Evolutionary conservation across 1,284 basidiomycete genomes (phyloP).

Genomic region (Porodaedalea pini): DNA sequence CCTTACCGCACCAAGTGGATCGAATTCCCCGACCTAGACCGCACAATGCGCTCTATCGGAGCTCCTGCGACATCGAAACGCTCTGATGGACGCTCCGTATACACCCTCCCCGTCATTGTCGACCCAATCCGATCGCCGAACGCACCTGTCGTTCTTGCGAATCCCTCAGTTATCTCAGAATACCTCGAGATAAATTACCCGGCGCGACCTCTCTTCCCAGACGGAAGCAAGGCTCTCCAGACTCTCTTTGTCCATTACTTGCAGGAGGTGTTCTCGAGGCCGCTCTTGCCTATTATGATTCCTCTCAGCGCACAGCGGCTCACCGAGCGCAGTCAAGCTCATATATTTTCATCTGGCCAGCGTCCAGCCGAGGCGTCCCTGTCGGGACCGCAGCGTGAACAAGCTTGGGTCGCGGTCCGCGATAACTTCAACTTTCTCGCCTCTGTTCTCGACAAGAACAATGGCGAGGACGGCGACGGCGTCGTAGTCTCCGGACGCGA

Average conservation of each 20-base stretch:
- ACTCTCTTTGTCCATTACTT: constrained; percentile 66
- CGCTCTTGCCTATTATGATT: constrained; percentile 65
- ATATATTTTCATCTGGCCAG: constrained; percentile 37
- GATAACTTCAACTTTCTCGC: constrained; percentile 65
- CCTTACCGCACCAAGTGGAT: constrained; percentile 66
- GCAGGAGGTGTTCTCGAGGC: constrained; percentile 60
- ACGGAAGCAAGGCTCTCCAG: constrained; percentile 63
- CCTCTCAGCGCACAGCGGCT: constrained; percentile 61
- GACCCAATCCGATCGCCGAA: constrained; percentile 36
- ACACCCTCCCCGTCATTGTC: constrained; percentile 64
- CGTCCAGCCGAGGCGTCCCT: constrained; percentile 27
- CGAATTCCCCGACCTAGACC: constrained; percentile 63
- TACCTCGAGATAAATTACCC: constrained; percentile 68
- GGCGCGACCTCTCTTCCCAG: constrained; percentile 62
- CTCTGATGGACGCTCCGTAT: constrained; percentile 56
- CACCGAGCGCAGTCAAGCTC: constrained; percentile 49
- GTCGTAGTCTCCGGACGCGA: constrained; percentile 63
- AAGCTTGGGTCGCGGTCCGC: constrained; percentile 58
- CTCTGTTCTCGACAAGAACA: constrained; percentile 60
- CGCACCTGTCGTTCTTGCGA: constrained; percentile 38
- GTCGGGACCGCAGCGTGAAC: constrained; percentile 49
- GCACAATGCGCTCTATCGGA: constrained; percentile 51
- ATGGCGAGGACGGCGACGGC: constrained; percentile 48
- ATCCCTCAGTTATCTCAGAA: constrained; percentile 60
- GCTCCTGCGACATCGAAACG: constrained; percentile 52